phyloP scores from a whole-genome alignment of 768 basidiomycete species.

The Russula ochroleuca region DNA sequence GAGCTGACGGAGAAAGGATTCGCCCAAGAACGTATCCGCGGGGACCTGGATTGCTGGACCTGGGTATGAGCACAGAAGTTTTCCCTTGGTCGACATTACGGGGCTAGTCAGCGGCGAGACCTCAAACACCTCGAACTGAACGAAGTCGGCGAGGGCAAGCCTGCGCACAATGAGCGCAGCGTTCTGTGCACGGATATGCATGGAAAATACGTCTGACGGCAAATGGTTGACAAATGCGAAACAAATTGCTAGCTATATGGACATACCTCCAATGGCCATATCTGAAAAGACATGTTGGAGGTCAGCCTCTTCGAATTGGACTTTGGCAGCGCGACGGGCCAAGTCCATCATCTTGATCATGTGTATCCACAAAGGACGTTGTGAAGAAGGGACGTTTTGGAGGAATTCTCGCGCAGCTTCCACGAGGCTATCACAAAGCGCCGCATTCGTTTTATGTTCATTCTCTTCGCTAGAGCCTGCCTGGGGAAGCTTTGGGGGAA shows the following conservation, averaged over 20 bases:
- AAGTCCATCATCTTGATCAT: slow-evolving; percentile 11
- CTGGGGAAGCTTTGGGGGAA: slow-evolving; percentile 20
- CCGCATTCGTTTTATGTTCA: not conserved
- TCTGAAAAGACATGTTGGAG: slow-evolving; percentile 1
- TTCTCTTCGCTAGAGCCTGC: not conserved
- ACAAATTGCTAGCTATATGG: not conserved
- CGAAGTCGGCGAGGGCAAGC: slow-evolving; percentile 17
- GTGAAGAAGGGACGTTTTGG: not conserved
- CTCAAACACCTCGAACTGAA: slow-evolving; percentile 47
- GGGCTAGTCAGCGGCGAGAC: slow-evolving; percentile 36
- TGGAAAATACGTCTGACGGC: slow-evolving; percentile 37
- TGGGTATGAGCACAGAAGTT: slow-evolving; percentile 45
- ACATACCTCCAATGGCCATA: slow-evolving; percentile 14
- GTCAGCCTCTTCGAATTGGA: not conserved
- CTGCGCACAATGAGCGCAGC: slow-evolving; percentile 39
- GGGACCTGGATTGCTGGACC: slow-evolving; percentile 42
- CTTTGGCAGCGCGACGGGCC: not conserved
- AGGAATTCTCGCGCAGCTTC: not conserved
- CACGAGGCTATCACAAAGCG: slow-evolving; percentile 12
- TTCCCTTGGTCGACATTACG: slow-evolving; percentile 41
- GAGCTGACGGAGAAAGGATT: slow-evolving; percentile 37
- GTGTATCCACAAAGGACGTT: not conserved
- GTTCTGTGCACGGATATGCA: slow-evolving; percentile 46
- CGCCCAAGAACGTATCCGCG: slow-evolving; percentile 31
- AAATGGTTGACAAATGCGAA: not conserved